Conservation (phyloP, 1,284 basidiomycete species). For the Violaceomyces palustris region DNA sequence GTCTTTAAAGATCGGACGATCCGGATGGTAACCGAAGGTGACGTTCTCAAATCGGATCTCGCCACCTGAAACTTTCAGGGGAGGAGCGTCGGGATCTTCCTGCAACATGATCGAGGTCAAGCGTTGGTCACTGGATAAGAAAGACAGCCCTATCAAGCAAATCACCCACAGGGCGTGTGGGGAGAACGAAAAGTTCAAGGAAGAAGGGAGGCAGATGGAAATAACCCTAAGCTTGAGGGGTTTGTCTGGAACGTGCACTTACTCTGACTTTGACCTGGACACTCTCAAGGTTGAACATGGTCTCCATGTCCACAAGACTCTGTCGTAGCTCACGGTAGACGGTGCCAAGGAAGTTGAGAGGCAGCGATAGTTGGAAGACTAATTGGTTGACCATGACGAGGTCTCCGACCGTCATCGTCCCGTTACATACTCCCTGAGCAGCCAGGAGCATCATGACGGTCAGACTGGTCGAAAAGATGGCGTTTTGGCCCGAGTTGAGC, state of each 20-base stretch:
- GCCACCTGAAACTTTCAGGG: conserved; percentile 69
- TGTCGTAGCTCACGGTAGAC: conserved; percentile 95
- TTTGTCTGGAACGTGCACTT: neutral
- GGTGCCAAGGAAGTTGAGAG: conserved; percentile 91
- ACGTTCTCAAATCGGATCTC: conserved; percentile 91
- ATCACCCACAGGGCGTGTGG: too few relatives aligned
- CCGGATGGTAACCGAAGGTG: conserved; percentile 81
- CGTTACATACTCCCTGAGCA: conserved; percentile 86
- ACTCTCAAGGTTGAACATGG: conserved; percentile 83
- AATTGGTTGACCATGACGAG: conserved; percentile 98
- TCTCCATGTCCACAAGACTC: conserved; percentile 93
- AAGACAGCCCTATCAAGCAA: neutral
- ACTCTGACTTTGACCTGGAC: conserved; percentile 71
- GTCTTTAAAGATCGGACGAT: conserved; percentile 81
- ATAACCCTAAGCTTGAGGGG: too few relatives aligned
- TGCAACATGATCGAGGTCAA: too few relatives aligned
- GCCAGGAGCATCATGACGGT: conserved; percentile 95
- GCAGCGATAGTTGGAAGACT: conserved; percentile 94
- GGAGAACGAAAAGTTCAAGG: too few relatives aligned
- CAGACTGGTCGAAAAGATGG: conserved; percentile 87
- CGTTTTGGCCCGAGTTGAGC: conserved; percentile 91
- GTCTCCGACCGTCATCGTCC: conserved; percentile 96
- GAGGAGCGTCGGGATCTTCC: conserved; percentile 67
- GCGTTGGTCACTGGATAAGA: neutral
- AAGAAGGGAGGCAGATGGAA: too few relatives aligned